Percentiles rank a stretch among this genome's conserved stretches.
Evolutionary conservation across 331 rosid species (phyloP).

Genomic region (Cydonia oblonga): DNA sequence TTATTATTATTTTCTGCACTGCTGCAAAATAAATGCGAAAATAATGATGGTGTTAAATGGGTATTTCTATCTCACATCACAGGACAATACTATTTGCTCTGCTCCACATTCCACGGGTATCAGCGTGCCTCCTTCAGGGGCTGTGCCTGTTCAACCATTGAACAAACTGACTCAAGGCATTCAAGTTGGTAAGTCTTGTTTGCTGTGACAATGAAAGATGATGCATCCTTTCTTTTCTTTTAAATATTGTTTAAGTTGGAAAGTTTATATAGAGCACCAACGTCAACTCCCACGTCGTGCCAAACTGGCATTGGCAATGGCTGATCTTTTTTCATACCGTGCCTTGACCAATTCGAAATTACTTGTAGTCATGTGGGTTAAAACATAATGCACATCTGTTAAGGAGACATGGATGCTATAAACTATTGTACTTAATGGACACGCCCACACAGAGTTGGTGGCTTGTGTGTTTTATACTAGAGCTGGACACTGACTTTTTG

Average conservation of each 20-base stretch:
- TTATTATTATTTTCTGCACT: background rate
- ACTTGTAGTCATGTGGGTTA: background rate
- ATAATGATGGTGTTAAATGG: conserved; percentile 4
- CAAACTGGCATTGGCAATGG: background rate
- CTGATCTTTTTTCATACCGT: background rate
- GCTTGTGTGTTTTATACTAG: background rate
- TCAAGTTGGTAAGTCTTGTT: conserved; percentile 56
- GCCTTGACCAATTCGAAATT: background rate
- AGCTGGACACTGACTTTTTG: background rate
- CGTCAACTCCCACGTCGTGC: background rate
- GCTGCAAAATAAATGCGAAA: background rate
- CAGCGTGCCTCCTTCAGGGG: conserved; percentile 17
- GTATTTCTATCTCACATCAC: conserved; percentile 21
- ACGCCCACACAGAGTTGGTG: background rate
- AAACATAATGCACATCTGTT: background rate
- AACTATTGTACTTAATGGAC: background rate
- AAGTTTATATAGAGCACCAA: background rate
- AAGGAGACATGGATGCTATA: background rate
- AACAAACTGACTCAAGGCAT: conserved; percentile 23
- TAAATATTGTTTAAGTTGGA: background rate
- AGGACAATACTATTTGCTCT: conserved; percentile 35
- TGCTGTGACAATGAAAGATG: background rate
- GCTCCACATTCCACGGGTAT: conserved; percentile 17
- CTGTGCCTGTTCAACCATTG: conserved; percentile 21
- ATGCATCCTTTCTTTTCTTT: background rate